Base-by-base conservation (phyloP, 1,284 basidiomycete species). In the Ceratobasidium sp. region DNA sequence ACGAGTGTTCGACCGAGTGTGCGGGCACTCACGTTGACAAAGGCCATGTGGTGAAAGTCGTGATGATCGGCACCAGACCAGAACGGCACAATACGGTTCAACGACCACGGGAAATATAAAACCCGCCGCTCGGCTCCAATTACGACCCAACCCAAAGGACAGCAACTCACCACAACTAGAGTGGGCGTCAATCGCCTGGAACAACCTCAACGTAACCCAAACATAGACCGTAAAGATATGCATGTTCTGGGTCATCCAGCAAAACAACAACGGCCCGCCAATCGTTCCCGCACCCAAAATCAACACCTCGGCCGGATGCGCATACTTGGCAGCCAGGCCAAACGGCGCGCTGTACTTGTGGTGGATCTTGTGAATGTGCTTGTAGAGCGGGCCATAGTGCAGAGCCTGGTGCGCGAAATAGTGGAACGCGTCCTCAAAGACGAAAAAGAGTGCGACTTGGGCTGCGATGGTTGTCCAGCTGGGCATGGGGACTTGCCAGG, bases 51-150 rank as follows among this genome's bases (percentile, higher is more conserved):
- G 83, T 96, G 95, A 88, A 94, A 96, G 81, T 96, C 96, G 83
- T 98, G 96, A 86, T 98, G 96, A 81, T 99, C 98, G 0, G 97
- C 98, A 64, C 98, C 97, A 31, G 95, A 95, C 97, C 97, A 99
- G 88, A 98, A 95, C 2, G 97, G 97, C 37, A 99, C 76, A 80
- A 95, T 91, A 86, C 97, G 91, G 80, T 96, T 92, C 76, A 99
- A 86, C n/a, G 94, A 97, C 95, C 95, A 97, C 3, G 95, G 95
- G 88, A 98, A 98, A 83, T 98, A 93, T 92, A 19, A n/a, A 39
- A 8, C 43, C n/a, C n/a, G n/a, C 8, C 11, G 31, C 43, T 46
- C 19, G 29, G 51, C 49, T 22, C 64, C 51, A 19, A 49, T 46
- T 22, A 51, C 39, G 34, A 24, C 5, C 27, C 24, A 31, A 1